These are phyloP conservation scores for Phytophthora cactorum DNA, from an alignment of 352 stramenopile genomes.

Conservation along the genomic window DNA sequence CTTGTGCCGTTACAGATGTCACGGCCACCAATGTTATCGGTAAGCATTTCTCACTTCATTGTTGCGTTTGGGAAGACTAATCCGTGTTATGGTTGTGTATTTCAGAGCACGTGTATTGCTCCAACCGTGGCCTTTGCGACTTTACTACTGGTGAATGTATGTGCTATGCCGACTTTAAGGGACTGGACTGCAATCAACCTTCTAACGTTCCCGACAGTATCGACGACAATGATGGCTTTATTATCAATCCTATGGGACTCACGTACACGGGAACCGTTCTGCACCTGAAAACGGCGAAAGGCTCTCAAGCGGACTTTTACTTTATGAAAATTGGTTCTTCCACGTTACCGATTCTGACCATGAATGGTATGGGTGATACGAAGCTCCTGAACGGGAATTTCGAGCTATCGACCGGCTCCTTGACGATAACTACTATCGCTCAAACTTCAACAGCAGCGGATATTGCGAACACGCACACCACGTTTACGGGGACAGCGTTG, in stretches of 20 bases:
- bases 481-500: conserved; percentile 44
- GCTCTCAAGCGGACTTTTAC: conserved; percentile 62
- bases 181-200: conserved; percentile 70
- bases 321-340: conserved; percentile 65
- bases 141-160: conserved; percentile 69
- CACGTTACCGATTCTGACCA: conserved; percentile 52
- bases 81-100: conserved; percentile 5
- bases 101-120: conserved; percentile 81
- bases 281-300: conserved; percentile 67
- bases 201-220: conserved; percentile 72
- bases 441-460: conserved; percentile 30
- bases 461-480: conserved; percentile 42
- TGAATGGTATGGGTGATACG: conserved; percentile 61
- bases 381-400: conserved; percentile 57
- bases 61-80: conserved; percentile 1
- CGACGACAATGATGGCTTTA: conserved; percentile 72
- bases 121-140: conserved; percentile 80
- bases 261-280: conserved; percentile 66
- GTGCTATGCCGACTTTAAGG: conserved; percentile 83
- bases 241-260: conserved; percentile 64
- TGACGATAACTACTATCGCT: conserved; percentile 45
- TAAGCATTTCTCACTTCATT: conserved; percentile 24
- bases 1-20: conserved; percentile 74
- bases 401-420: conserved; percentile 54
- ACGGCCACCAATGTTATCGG: conserved; percentile 58